Conservation (phyloP, 2,329 filamentous ascomycete species). For the Hypoxylon sp. region DNA sequence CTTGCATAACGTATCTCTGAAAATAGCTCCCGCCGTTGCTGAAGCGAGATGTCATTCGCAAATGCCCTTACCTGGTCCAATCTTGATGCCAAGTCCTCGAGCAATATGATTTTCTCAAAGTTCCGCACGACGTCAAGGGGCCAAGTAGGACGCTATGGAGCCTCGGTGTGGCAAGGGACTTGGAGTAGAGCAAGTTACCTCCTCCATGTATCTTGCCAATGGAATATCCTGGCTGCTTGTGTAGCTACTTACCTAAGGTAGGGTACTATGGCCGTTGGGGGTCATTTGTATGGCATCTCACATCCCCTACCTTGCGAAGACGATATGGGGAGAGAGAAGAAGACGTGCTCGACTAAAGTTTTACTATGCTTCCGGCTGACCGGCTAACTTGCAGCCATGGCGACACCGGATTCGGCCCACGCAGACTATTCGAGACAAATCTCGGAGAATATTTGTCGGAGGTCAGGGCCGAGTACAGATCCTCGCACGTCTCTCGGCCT, state of each 20-base stretch:
- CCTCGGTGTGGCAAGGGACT: conserved; percentile 22
- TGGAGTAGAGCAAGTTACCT: conserved; percentile 11
- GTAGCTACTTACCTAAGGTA: no score
- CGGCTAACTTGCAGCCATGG: conserved; percentile 15
- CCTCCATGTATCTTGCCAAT: conserved; percentile 10
- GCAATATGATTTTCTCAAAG: conserved; percentile 30
- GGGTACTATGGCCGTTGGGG: background rate
- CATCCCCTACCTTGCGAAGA: conserved; percentile 5
- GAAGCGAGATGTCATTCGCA: conserved; percentile 36
- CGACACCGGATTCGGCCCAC: conserved; percentile 29
- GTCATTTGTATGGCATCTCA: conserved; percentile 19
- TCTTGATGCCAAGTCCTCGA: conserved; percentile 35
- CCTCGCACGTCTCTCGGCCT: conserved; percentile 23
- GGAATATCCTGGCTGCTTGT: conserved; percentile 1
- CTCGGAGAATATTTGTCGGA: conserved; percentile 40
- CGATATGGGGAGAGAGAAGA: background rate
- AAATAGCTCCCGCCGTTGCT: conserved; percentile 38
- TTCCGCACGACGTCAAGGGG: conserved; percentile 16
- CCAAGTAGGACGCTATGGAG: conserved; percentile 18
- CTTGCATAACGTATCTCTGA: conserved; percentile 35
- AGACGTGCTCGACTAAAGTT: conserved; percentile 1
- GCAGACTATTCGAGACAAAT: conserved; percentile 28
- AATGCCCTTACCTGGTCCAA: conserved; percentile 37
- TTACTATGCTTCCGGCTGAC: conserved; percentile 20
- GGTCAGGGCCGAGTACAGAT: conserved; percentile 34